A percentile compares a stretch with the other conserved stretches of the same genome.
phyloP scores from a whole-genome alignment of 2,329 filamentous ascomycete species.

The Lecanicillium sp. region DNA sequence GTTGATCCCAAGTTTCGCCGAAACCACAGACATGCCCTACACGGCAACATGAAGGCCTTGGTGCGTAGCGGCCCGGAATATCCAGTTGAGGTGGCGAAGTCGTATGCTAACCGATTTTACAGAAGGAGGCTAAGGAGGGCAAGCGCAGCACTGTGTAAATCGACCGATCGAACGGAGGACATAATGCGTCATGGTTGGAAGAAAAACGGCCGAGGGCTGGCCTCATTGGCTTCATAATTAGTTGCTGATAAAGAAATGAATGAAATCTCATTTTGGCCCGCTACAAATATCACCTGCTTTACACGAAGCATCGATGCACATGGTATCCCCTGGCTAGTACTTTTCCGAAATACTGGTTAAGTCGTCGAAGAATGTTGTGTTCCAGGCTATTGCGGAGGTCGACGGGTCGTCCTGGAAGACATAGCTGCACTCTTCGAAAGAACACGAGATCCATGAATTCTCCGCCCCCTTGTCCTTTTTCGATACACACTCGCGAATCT shows the following conservation, averaged over 20 bases:
- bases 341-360: no score
- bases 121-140: slow-evolving; percentile 98
- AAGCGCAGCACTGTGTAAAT: slow-evolving; percentile 79
- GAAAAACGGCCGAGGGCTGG: slow-evolving; percentile 5
- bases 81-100: slow-evolving; percentile 6
- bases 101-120: slow-evolving; percentile 27
- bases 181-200: slow-evolving; percentile 7
- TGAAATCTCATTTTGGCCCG: neutral
- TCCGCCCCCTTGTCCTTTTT: no score
- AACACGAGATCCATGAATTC: no score
- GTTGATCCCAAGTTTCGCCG: slow-evolving; percentile 99
- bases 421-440: no score
- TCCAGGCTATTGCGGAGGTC: no score
- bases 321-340: no score
- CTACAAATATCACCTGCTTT: no score
- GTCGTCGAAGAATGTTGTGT: no score
- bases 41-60: slow-evolving; percentile 96
- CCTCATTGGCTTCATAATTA: slow-evolving; percentile 1
- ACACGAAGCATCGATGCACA: no score
- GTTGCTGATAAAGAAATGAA: slow-evolving; percentile 9
- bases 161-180: slow-evolving; percentile 2
- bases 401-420: no score
- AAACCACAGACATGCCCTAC: slow-evolving; percentile 99
- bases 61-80: slow-evolving; percentile 52
- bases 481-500: no score